phyloP scores from a whole-genome alignment of 2,329 filamentous ascomycete species.

The Cladosporium sphaerospermum region DNA sequence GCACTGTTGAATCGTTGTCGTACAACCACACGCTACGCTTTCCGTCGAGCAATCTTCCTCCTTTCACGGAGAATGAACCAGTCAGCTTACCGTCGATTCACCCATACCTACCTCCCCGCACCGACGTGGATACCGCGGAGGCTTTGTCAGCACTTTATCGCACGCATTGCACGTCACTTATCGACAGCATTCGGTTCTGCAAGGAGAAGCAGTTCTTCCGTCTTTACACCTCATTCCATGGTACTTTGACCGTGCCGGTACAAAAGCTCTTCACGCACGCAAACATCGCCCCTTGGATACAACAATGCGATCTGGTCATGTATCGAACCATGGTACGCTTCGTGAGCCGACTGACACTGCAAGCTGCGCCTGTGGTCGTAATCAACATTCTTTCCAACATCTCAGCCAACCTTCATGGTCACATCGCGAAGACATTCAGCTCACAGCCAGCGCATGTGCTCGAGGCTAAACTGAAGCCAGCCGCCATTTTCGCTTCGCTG shows the following conservation, averaged over 20 bases:
- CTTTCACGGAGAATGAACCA: constrained; percentile 59
- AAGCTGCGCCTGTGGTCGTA: constrained; percentile 83
- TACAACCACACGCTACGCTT: constrained; percentile 61
- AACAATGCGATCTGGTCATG: constrained; percentile 89
- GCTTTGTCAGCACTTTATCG: constrained; percentile 83
- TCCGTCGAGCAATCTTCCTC: constrained; percentile 50
- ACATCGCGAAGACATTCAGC: constrained; percentile 80
- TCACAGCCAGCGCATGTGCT: constrained; percentile 80
- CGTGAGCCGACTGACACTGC: constrained; percentile 77
- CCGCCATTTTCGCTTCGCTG: constrained; percentile 79
- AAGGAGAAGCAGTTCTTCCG: constrained; percentile 96
- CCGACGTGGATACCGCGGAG: constrained; percentile 79
- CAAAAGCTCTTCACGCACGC: constrained; percentile 84
- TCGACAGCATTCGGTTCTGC: constrained; percentile 93
- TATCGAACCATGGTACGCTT: constrained; percentile 97
- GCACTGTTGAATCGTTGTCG: constrained; percentile 41
- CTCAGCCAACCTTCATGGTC: constrained; percentile 69
- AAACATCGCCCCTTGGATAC: constrained; percentile 82
- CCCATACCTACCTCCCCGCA: constrained; percentile 70
- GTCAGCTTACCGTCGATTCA: constrained; percentile 82
- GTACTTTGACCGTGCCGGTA: constrained; percentile 91
- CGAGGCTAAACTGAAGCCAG: constrained; percentile 79
- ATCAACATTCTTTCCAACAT: constrained; percentile 83
- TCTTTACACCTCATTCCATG: constrained; percentile 89
- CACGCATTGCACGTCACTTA: constrained; percentile 88